Base-by-base conservation (phyloP, 345 rosid species). In the Hirschfeldia incana region DNA sequence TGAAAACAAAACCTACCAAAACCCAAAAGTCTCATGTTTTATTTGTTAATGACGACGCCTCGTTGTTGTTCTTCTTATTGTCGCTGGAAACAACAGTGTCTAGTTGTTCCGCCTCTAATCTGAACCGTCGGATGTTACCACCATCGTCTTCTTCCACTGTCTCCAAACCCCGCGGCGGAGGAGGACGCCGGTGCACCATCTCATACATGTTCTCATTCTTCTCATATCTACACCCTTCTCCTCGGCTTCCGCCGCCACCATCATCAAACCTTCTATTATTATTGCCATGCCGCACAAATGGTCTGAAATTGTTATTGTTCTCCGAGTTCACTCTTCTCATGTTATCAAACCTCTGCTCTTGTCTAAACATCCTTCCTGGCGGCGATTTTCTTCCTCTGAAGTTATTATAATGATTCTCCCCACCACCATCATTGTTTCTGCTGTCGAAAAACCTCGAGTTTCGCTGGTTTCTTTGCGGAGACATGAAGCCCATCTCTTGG, bases 121-220 rank as follows among this genome's bases (percentile, higher is more conserved):
- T 29, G 60, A 68, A 68, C 72, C 39, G 59, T 46, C 72, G 37
- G 32, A 28, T 68, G 13, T 46, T 11, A 49, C 51, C 72, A 13
- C 72, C 46, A 39, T 39, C 60, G 39, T 26, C 59, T 21, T 68
- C 72, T 28, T 68, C 72, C 12, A 1, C 15, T 1, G 27, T 36
- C 55, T 28, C 60, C 11, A 27, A 29, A 27, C 73, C 28, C 29
- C 37, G 28, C 29, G 58, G 28, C 29, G 58, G 32, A 12, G 51
- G 69, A 65, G 69, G 58, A 11, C 8, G 42, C 28, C 16, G 72
- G 36, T 69, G 73, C 13, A 69, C 73, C 73, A 69, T 51, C 73
- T 15, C 73, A 69, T 6, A 69, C 73, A 8, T 69, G 62, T 69
- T 69, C 42, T 60, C 42, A 44, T 27, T 27, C 36, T 28, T 69